Evolutionary conservation across 2,329 filamentous ascomycete species (phyloP), one percentile per base, ranked within the genome.

Genomic region (Sporothrix euskadiensis): DNA sequence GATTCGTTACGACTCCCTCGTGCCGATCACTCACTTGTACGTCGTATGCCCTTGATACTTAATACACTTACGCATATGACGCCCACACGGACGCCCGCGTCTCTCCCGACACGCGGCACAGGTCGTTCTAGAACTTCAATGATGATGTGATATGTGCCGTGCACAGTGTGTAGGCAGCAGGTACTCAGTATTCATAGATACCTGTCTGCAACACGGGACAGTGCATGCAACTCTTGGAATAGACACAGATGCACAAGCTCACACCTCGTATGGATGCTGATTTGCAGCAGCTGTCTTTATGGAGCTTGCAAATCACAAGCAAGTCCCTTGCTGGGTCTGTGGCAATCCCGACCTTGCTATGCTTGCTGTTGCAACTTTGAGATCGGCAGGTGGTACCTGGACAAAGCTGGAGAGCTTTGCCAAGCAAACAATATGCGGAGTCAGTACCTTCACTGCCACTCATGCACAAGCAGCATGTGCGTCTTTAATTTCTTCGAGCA

Each of bases 361-460:
- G 14, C 30, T 47, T 56, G 52, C 52, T 7, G 61, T 63, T 63
- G 59, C 26, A 8, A 7, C 9, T 41, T 59, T 19, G 57, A 59
- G 57, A 59, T 63, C 32, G 57, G 35, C 57, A 16, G 32, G 19
- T 8, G 35, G 61, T 47, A 30, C 61, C 61, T 66, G 61, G 12
- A 66, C 39, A 47, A 66, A 39, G 61, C 61, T 66, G 61, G 61
- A 9, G 22, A 47, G 44, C 44, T 49, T 35, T 65, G 30, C 56
- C 30, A n/a, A 59, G 56, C 56, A 35, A 35, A 35, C 30, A 35
- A 32, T 35, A 59, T 59, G 30, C 16, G 56, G 16, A 59, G 35
- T 35, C 56, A 35, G 56, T 35, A 49, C 44, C 14, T 10, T 10
- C 44, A 19, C 44, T 56, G 52, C 22, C n/a, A 19, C 8, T 22